Evolutionary conservation across 2,329 filamentous ascomycete genomes (phyloP).

Genomic region (Cladosporium austrohemisphaericum): DNA sequence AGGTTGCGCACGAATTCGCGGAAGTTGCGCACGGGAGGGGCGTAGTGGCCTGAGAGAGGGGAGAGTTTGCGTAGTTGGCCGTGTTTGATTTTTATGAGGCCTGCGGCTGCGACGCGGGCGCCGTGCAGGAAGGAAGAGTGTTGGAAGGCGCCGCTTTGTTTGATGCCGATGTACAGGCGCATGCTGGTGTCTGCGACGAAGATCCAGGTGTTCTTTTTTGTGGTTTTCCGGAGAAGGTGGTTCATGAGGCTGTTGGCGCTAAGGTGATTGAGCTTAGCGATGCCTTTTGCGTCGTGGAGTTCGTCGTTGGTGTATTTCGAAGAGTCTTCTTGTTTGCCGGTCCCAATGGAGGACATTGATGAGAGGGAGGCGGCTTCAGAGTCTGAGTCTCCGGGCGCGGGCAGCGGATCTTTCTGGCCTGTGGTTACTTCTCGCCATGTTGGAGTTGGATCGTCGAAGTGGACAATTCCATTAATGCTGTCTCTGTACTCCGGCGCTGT

Average conservation of each 20-base stretch:
- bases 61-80: slow-evolving; percentile 72
- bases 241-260: slow-evolving; percentile 72
- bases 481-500: slow-evolving; percentile 74
- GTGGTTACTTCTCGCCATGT: slow-evolving; percentile 38
- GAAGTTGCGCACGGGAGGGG: slow-evolving; percentile 79
- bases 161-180: slow-evolving; percentile 84
- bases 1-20: slow-evolving; percentile 73
- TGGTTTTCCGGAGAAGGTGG: slow-evolving; percentile 71
- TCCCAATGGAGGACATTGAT: slow-evolving; percentile 39
- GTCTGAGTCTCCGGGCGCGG: slow-evolving; percentile 23
- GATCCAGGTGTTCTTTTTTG: slow-evolving; percentile 88
- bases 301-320: slow-evolving; percentile 64
- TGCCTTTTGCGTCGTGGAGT: slow-evolving; percentile 58
- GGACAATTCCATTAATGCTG: slow-evolving; percentile 63
- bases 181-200: slow-evolving; percentile 86
- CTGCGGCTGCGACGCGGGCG: slow-evolving; percentile 74
- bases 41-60: slow-evolving; percentile 71
- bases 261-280: slow-evolving; percentile 62
- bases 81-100: slow-evolving; percentile 78
- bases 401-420: slow-evolving; percentile 25
- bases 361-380: slow-evolving; percentile 24
- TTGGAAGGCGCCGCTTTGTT: slow-evolving; percentile 82
- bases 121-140: slow-evolving; percentile 88
- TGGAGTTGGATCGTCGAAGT: slow-evolving; percentile 41
- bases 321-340: slow-evolving; percentile 57